Conservation (phyloP, 495 filamentous ascomycete species). For the Astrothelium subdiscretum region DNA sequence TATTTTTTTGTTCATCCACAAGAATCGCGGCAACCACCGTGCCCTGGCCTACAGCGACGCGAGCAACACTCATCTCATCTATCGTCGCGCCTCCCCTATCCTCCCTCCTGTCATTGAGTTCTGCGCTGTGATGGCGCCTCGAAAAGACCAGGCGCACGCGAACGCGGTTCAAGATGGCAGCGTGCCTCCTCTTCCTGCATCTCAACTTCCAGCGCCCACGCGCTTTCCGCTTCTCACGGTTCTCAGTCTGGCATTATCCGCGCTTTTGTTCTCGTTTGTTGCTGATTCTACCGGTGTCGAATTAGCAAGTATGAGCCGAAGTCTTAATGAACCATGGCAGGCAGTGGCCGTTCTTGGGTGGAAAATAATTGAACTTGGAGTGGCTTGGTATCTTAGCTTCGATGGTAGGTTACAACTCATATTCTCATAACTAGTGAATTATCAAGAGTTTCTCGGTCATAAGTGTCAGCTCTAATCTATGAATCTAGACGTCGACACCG, state of each 20-base stretch:
- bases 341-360: conserved; percentile 50
- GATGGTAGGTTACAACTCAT: conserved; percentile 40
- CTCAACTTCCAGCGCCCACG: conserved; percentile 38
- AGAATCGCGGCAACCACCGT: not conserved
- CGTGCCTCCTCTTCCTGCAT: conserved; percentile 8
- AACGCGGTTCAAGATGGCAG: not conserved
- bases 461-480: not conserved
- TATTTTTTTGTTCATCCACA: not conserved
- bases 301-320: conserved; percentile 49
- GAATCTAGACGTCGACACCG: conserved; percentile 53
- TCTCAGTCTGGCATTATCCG: conserved; percentile 49
- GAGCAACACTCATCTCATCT: not conserved
- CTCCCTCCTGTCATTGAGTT: too few species aligned
- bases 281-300: conserved; percentile 42
- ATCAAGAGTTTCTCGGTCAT: not conserved
- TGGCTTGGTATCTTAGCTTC: conserved; percentile 59
- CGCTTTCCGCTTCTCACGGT: conserved; percentile 54
- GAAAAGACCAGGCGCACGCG: not conserved
- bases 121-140: not conserved
- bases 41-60: not conserved
- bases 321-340: conserved; percentile 47
- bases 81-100: too few species aligned
- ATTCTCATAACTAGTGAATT: not conserved
- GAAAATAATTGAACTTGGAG: conserved; percentile 55
- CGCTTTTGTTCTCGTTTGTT: conserved; percentile 43